Conservation (phyloP, 148 eudicot species). For the Diospyros lotus region DNA sequence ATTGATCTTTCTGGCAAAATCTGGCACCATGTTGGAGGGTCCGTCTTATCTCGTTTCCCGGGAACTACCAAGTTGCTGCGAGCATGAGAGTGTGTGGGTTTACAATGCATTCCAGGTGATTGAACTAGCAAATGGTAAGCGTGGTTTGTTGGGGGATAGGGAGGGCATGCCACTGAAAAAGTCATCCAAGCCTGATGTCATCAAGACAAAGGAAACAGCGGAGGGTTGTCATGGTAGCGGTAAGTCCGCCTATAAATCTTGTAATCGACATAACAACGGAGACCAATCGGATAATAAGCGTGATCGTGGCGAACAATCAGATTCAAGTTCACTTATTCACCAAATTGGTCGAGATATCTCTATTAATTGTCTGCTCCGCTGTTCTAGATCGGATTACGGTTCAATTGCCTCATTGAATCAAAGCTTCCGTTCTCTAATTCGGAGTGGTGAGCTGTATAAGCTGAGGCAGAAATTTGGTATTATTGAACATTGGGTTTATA, state of each 20-base stretch:
- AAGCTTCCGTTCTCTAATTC: slow-evolving; percentile 18
- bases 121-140: slow-evolving; percentile 14
- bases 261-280: background rate
- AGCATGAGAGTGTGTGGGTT: slow-evolving; percentile 37
- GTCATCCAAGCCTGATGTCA: slow-evolving; percentile 10
- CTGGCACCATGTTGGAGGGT: slow-evolving; percentile 47
- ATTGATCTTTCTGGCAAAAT: slow-evolving; percentile 9
- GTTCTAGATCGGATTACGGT: slow-evolving; percentile 26
- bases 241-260: background rate
- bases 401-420: slow-evolving; percentile 17
- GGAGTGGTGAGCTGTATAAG: slow-evolving; percentile 23
- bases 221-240: background rate
- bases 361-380: slow-evolving; percentile 15
- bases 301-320: slow-evolving; percentile 7
- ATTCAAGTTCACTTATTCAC: slow-evolving; percentile 13
- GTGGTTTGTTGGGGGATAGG: slow-evolving; percentile 7
- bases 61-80: slow-evolving; percentile 37
- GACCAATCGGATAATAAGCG: background rate
- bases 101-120: slow-evolving; percentile 23
- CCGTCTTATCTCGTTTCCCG: slow-evolving; percentile 31
- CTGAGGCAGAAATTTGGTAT: slow-evolving; percentile 22
- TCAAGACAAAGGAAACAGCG: slow-evolving; percentile 2
- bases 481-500: slow-evolving; percentile 22
- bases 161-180: slow-evolving; percentile 23
- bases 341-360: slow-evolving; percentile 21